Percentiles rank a stretch among this genome's conserved stretches.
phyloP scores from a whole-genome alignment of 169 alveolate genomes.

The Plasmodium gaboni region DNA sequence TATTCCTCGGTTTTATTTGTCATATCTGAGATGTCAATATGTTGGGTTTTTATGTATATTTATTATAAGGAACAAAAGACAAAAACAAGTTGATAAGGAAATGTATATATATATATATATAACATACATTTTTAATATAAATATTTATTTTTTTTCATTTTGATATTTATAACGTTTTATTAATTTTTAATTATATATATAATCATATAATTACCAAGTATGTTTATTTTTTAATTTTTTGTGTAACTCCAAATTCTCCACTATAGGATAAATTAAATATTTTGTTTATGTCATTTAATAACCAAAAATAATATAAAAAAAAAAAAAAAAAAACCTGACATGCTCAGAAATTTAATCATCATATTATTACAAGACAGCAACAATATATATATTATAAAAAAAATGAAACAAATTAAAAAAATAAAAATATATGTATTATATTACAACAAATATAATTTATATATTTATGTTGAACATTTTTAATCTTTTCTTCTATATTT shows the following conservation, averaged over 20 bases:
- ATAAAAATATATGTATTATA: slow-evolving; percentile 5
- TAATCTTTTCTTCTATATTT: background rate
- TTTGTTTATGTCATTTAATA: no score
- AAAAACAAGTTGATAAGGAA: background rate
- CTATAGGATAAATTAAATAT: no score
- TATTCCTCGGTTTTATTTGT: slow-evolving; percentile 70
- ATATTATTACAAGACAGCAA: slow-evolving; percentile 30
- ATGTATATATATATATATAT: background rate
- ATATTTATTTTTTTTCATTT: slow-evolving; percentile 20
- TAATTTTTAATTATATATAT: background rate
- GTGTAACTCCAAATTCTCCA: no score
- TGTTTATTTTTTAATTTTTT: background rate
- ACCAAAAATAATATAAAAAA: no score
- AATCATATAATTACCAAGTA: background rate
- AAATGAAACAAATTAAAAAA: slow-evolving; percentile 11
- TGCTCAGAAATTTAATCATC: slow-evolving; percentile 14
- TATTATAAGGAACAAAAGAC: slow-evolving; percentile 43
- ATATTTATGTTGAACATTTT: slow-evolving; percentile 19
- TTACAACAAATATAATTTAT: background rate
- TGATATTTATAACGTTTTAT: background rate
- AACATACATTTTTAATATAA: slow-evolving; percentile 6
- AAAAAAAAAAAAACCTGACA: slow-evolving; percentile 22
- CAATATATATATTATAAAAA: background rate
- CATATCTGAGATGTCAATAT: slow-evolving; percentile 70
- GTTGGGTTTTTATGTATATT: slow-evolving; percentile 74